Base-by-base conservation (phyloP, 2,329 filamentous ascomycete species). In the Colletotrichum gigasporum region DNA sequence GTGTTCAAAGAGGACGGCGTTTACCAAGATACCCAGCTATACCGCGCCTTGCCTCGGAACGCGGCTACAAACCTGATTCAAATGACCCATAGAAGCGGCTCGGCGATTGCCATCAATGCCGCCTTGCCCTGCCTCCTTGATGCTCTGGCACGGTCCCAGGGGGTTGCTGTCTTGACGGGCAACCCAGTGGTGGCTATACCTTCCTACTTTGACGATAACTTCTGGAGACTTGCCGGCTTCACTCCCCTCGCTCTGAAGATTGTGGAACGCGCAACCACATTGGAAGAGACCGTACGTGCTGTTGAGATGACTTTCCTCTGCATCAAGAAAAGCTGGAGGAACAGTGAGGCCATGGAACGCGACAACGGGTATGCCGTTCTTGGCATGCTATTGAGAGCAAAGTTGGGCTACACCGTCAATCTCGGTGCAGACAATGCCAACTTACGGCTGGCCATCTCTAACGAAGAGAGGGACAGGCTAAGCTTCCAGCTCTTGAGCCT, bases 291-390 rank as follows among this genome's bases (percentile, higher is more conserved):
- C 26, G 80, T 94, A 9, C 86, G 92, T 56, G 90, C 94, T 1
- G 89, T 96, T 2, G 89, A 96, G 71, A 91, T 96, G 71, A 83
- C 97, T 24, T 94, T 97, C 67, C 88, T 92, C 68, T 93, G 92
- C 65, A 91, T 97, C 51, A 91, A 92, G 69, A 91, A 92, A 68
- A 98, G 92, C 74, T 99, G 96, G 96, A 88, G 96, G 68, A 98
- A 98, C 69, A 98, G 96, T 69, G 96, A 99, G 75, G 94, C 96
- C 24, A 97, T 99, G 91, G 96, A 99, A 76, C 90, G 92, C 71
- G 94, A 97, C 64, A 96, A 96, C 69, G 96, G 95, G 0, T 99
- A 97, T 74, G 91, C 92, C 24, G 92, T 98, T 34, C 80, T 99
- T 52, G 91, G 91, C 39, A 89, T 94, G 76, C 84, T 98, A 16